Evolutionary conservation across 495 filamentous ascomycete species (phyloP).

Genomic region (Evernia prunastri): DNA sequence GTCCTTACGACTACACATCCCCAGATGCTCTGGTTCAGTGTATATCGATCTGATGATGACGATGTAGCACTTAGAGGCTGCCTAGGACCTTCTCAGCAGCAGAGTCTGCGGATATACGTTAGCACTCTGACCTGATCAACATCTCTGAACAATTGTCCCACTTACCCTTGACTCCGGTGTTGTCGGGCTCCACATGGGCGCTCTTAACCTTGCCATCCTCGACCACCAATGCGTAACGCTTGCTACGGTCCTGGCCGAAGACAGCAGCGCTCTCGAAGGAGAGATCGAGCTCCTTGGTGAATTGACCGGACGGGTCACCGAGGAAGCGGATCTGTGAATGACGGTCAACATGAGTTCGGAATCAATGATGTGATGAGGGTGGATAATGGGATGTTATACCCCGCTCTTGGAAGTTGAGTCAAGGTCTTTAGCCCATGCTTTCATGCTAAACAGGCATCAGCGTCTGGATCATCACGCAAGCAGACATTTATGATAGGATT

Average conservation of each 20-base stretch:
- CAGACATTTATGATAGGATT: not conserved
- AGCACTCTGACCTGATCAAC: not conserved
- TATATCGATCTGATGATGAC: not conserved
- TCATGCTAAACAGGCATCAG: slow-evolving; percentile 53
- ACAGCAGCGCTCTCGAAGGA: slow-evolving; percentile 74
- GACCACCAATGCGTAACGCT: slow-evolving; percentile 79
- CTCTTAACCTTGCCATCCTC: slow-evolving; percentile 73
- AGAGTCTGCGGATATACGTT: slow-evolving; percentile 43
- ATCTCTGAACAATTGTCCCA: not conserved
- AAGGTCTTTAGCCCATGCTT: slow-evolving; percentile 72
- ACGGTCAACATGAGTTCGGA: not conserved
- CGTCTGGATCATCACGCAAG: not conserved
- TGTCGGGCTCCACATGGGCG: slow-evolving; percentile 83
- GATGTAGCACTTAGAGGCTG: slow-evolving; percentile 12
- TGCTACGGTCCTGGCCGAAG: slow-evolving; percentile 79
- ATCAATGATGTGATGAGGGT: slow-evolving; percentile 8
- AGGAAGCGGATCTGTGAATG: slow-evolving; percentile 69
- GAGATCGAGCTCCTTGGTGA: slow-evolving; percentile 81
- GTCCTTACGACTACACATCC: not conserved
- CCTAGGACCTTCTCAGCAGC: slow-evolving; percentile 64
- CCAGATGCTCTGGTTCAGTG: not conserved
- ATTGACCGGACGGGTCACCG: slow-evolving; percentile 74
- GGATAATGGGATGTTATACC: slow-evolving; percentile 47
- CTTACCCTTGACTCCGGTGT: slow-evolving; percentile 78
- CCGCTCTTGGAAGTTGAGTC: slow-evolving; percentile 65